These are phyloP conservation scores for Aspergillus nanangensis DNA, from an alignment of 495 filamentous ascomycete species.

Conservation along the genomic window DNA sequence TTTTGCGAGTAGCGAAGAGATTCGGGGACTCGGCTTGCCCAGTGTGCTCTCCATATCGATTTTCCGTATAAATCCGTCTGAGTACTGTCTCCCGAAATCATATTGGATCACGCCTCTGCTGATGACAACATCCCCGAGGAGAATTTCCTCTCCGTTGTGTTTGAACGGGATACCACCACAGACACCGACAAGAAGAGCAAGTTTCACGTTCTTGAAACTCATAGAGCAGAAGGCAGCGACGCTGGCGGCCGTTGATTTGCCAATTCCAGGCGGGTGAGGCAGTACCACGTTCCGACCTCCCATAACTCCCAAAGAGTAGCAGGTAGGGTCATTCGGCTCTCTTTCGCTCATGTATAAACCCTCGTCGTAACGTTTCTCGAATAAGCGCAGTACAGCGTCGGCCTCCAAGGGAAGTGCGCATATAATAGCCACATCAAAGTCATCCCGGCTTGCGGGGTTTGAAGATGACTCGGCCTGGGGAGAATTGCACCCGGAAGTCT, in stretches of 20 bases:
- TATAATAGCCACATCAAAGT: not conserved
- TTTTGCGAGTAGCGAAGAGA: too few relatives aligned
- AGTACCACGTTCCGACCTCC: constrained; percentile 24
- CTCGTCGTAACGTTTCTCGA: not conserved
- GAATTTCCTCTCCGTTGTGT: constrained; percentile 20
- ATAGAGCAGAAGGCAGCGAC: constrained; percentile 10
- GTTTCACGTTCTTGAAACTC: too few relatives aligned
- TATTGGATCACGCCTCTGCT: constrained; percentile 18
- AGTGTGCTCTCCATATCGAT: not conserved
- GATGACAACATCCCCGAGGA: constrained; percentile 41
- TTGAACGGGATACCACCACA: constrained; percentile 23
- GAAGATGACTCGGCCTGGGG: too few relatives aligned
- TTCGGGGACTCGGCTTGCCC: too few relatives aligned
- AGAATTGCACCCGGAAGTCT: too few relatives aligned
- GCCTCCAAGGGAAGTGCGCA: not conserved
- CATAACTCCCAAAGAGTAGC: constrained; percentile 21
- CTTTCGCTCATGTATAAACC: not conserved
- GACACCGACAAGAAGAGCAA: constrained; percentile 24
- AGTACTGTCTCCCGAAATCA: constrained; percentile 18
- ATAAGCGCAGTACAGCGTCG: not conserved
- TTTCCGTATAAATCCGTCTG: not conserved
- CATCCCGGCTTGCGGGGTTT: not conserved
- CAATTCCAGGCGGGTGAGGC: constrained; percentile 14
- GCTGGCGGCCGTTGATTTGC: constrained; percentile 14
- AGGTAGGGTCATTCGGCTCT: constrained; percentile 16